These are phyloP conservation scores for Lithocarpus polystachyus DNA, from an alignment of 306 rosid genomes.

Conservation along the genomic window DNA sequence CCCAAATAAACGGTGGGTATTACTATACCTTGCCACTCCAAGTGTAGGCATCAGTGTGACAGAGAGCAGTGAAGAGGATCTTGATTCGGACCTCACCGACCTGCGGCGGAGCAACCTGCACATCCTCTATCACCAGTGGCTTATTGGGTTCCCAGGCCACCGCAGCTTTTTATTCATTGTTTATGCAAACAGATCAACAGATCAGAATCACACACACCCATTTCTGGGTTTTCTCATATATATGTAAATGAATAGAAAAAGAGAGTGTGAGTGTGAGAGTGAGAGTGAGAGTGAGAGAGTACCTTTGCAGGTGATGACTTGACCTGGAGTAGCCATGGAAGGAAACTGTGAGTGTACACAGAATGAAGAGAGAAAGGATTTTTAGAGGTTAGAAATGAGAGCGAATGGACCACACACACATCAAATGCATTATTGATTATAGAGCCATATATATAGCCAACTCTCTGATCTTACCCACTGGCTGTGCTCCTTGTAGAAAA, in stretches of 20 bases:
- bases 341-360: constrained; percentile 5
- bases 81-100: constrained; percentile 81
- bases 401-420: background rate
- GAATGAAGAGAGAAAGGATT: background rate
- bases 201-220: background rate
- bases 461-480: no score
- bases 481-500: no score
- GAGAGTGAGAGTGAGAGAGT: background rate
- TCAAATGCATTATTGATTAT: no score
- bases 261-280: no score
- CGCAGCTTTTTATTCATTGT: constrained; percentile 51
- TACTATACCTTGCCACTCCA: constrained; percentile 85
- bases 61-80: constrained; percentile 83
- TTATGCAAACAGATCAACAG: background rate
- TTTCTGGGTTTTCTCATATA: background rate
- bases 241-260: background rate
- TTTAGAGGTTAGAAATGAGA: background rate
- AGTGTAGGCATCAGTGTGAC: constrained; percentile 91
- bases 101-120: constrained; percentile 90
- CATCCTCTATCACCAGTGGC: constrained; percentile 76
- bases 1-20: background rate
- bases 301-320: constrained; percentile 96
- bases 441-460: background rate
- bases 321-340: constrained; percentile 83
- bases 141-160: constrained; percentile 99